Percentiles rank a stretch among this genome's conserved stretches.
Evolutionary conservation across 768 basidiomycete species (phyloP).

Genomic region (Lactifluus pinguis): DNA sequence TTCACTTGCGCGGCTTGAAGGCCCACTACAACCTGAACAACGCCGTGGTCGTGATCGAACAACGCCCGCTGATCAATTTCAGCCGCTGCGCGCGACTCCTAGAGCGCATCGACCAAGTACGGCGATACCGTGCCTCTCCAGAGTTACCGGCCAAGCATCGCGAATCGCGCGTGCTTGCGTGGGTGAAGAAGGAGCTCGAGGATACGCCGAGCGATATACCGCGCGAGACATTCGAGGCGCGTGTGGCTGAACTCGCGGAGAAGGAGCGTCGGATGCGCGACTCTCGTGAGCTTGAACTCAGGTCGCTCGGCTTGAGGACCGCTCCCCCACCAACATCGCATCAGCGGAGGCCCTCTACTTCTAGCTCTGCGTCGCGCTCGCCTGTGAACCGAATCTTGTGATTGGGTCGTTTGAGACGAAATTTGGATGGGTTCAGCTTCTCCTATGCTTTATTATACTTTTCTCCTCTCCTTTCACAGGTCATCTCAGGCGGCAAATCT

Average conservation of each 20-base stretch:
- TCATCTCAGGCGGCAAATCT: too few relatives aligned
- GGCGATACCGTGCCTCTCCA: slow-evolving; percentile 26
- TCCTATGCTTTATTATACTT: not conserved
- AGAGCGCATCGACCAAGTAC: slow-evolving; percentile 29
- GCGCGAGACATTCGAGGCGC: slow-evolving; percentile 29
- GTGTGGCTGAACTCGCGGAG: slow-evolving; percentile 23
- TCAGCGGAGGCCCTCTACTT: not conserved
- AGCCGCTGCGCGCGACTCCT: slow-evolving; percentile 32
- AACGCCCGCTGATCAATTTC: slow-evolving; percentile 36
- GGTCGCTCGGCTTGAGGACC: slow-evolving; percentile 14
- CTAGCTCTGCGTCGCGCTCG: not conserved
- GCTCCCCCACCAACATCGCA: not conserved
- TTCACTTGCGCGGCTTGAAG: slow-evolving; percentile 24
- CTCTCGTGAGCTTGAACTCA: slow-evolving; percentile 10
- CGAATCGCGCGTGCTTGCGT: slow-evolving; percentile 32
- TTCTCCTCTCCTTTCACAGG: too few relatives aligned
- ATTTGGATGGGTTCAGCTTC: not conserved
- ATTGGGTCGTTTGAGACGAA: not conserved
- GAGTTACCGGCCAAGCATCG: slow-evolving; percentile 22
- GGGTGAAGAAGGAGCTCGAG: slow-evolving; percentile 33
- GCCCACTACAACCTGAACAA: not conserved
- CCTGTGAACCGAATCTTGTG: not conserved
- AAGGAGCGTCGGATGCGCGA: slow-evolving; percentile 12
- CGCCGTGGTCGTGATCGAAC: slow-evolving; percentile 18
- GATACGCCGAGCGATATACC: slow-evolving; percentile 23